Evolutionary conservation across 2,329 filamentous ascomycete species (phyloP).

Genomic region (Juglanconis sp.): DNA sequence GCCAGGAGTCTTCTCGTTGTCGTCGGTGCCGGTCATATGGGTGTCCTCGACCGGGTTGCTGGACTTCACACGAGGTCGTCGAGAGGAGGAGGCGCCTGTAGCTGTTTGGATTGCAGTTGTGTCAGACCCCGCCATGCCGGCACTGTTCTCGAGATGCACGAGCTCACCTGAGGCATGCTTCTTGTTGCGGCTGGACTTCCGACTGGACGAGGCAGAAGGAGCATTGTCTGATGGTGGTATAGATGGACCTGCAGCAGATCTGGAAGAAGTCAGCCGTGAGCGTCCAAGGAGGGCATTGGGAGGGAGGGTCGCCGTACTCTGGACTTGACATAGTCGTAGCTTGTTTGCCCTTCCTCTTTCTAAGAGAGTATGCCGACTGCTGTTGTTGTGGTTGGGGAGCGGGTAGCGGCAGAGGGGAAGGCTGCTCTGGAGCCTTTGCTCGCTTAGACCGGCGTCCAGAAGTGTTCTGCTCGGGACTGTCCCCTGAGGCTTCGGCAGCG

Average conservation of each 20-base stretch:
- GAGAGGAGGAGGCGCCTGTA: slow-evolving; percentile 36
- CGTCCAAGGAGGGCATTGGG: background rate
- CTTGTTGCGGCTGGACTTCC: slow-evolving; percentile 71
- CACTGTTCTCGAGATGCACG: background rate
- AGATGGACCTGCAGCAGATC: slow-evolving; percentile 50
- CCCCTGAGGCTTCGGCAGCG: slow-evolving; percentile 39
- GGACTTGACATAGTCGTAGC: slow-evolving; percentile 68
- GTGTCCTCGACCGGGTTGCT: slow-evolving; percentile 57
- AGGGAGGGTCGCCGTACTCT: slow-evolving; percentile 50
- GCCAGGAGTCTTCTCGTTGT: slow-evolving; percentile 41
- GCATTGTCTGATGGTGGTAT: slow-evolving; percentile 57
- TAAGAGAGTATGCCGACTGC: slow-evolving; percentile 39
- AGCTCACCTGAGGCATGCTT: slow-evolving; percentile 47
- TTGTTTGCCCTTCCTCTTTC: slow-evolving; percentile 57
- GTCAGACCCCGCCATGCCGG: slow-evolving; percentile 16
- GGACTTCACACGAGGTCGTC: slow-evolving; percentile 53
- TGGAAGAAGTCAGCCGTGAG: slow-evolving; percentile 20
- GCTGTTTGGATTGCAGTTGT: slow-evolving; percentile 28
- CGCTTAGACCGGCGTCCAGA: slow-evolving; percentile 66
- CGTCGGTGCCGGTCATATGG: slow-evolving; percentile 68
- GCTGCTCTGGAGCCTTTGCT: slow-evolving; percentile 58
- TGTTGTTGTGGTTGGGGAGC: background rate
- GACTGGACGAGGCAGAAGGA: slow-evolving; percentile 62
- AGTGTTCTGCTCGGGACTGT: slow-evolving; percentile 26
- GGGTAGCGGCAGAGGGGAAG: slow-evolving; percentile 16